phyloP scores from a whole-genome alignment of 2,329 filamentous ascomycete genomes.

The Ophiocordyceps robertsii region DNA sequence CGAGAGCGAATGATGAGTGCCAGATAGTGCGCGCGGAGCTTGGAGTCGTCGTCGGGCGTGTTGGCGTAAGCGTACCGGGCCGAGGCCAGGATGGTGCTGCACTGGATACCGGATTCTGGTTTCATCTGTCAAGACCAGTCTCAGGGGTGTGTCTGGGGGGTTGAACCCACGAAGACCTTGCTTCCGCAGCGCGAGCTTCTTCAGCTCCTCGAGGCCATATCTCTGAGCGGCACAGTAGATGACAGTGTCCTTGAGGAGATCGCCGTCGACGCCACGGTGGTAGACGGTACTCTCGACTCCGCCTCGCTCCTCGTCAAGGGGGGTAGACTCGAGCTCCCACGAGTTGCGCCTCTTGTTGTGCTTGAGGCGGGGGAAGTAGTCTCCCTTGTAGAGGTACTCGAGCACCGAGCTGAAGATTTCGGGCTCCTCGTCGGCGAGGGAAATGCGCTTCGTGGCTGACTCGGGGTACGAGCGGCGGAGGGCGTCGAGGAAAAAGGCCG shows the following conservation, averaged over 20 bases:
- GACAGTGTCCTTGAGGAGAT: constrained; percentile 76
- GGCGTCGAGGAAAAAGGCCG: constrained; percentile 51
- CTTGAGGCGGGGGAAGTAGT: constrained; percentile 74
- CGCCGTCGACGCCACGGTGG: constrained; percentile 47
- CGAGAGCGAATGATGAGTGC: constrained; percentile 83
- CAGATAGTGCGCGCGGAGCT: constrained; percentile 79
- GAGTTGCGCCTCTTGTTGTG: constrained; percentile 70
- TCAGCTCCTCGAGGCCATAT: constrained; percentile 73
- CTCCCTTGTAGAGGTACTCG: constrained; percentile 87
- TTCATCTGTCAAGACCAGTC: background rate
- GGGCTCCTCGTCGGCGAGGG: constrained; percentile 73
- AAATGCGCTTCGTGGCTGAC: constrained; percentile 48
- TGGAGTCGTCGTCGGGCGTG: constrained; percentile 83
- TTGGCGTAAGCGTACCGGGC: constrained; percentile 84
- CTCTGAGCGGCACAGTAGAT: constrained; percentile 82
- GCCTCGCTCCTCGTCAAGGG: constrained; percentile 27
- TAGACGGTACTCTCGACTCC: constrained; percentile 53
- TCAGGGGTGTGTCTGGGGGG: background rate
- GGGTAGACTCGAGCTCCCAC: constrained; percentile 64
- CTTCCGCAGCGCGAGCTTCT: constrained; percentile 73
- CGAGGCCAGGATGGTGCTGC: constrained; percentile 71
- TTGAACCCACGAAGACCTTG: constrained; percentile 60
- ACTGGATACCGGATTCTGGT: constrained; percentile 62
- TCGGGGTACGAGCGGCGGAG: constrained; percentile 22
- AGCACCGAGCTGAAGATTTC: constrained; percentile 84